A percentile compares a stretch with the other conserved stretches of the same genome.
These are phyloP conservation scores for Priceomyces medius DNA, from an alignment of 805 yeast species.

Conservation along the genomic window DNA sequence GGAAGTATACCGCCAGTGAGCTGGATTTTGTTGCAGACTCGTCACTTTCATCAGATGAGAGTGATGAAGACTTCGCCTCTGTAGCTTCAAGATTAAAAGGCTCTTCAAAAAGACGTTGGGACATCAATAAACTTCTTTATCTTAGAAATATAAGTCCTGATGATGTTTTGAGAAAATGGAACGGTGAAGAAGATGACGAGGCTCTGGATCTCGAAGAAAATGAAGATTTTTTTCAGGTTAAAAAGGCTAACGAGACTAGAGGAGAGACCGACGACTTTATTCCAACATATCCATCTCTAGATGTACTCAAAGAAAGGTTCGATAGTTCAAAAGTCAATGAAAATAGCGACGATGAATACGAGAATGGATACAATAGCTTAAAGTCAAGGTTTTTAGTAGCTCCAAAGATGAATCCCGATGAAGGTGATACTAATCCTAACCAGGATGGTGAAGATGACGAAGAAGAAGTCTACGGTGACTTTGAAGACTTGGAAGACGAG, in stretches of 20 bases:
- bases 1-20: conserved; percentile 32
- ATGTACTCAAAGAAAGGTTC: conserved; percentile 49
- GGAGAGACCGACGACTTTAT: conserved; percentile 38
- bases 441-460: conserved; percentile 30
- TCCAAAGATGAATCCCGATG: conserved; percentile 36
- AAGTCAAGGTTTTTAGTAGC: conserved; percentile 54
- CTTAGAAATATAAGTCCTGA: conserved; percentile 72
- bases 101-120: conserved; percentile 60
- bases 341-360: conserved; percentile 35
- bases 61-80: conserved; percentile 34
- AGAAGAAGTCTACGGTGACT: conserved; percentile 55
- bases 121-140: conserved; percentile 77
- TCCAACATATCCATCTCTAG: conserved; percentile 40
- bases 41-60: conserved; percentile 41
- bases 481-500: conserved; percentile 50
- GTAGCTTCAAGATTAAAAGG: conserved; percentile 65
- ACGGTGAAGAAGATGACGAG: conserved; percentile 43
- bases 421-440: background rate
- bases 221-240: conserved; percentile 60
- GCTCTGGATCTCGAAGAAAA: conserved; percentile 41
- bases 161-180: conserved; percentile 75
- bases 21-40: conserved; percentile 48
- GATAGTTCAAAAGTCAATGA: conserved; percentile 23
- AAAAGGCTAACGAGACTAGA: conserved; percentile 23
- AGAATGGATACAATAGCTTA: conserved; percentile 40